These are phyloP conservation scores for Taiozyma sp. DNA, from an alignment of 1,139 yeast species.

Conservation along the genomic window DNA sequence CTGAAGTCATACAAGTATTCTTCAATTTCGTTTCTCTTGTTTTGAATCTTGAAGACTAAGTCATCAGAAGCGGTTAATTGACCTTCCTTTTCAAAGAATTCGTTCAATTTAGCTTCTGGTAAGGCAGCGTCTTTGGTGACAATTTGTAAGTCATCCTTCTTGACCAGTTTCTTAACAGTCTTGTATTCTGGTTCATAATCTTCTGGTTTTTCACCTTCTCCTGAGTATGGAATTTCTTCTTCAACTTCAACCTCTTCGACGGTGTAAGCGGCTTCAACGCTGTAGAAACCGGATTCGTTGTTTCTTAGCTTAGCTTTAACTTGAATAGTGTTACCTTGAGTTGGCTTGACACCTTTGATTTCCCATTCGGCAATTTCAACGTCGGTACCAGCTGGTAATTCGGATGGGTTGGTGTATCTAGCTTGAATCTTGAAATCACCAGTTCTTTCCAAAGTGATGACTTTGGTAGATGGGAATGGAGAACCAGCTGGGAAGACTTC, in stretches of 20 bases:
- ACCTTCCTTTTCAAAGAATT: constrained; percentile 75
- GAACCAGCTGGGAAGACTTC: constrained; percentile 98
- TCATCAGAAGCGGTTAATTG: constrained; percentile 86
- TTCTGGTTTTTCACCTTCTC: constrained; percentile 76
- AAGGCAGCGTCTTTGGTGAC: constrained; percentile 63
- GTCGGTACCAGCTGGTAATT: constrained; percentile 66
- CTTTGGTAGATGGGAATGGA: constrained; percentile 89
- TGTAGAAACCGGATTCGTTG: constrained; percentile 95
- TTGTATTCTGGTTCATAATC: constrained; percentile 74
- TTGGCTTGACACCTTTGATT: constrained; percentile 78
- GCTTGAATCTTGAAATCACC: constrained; percentile 88
- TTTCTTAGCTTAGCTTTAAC: constrained; percentile 93
- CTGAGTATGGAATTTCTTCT: constrained; percentile 71
- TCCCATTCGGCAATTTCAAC: constrained; percentile 80
- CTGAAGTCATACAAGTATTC: constrained; percentile 97
- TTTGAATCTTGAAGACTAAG: constrained; percentile 98
- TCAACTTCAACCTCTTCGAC: constrained; percentile 88
- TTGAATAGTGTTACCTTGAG: constrained; percentile 76
- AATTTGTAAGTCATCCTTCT: constrained; percentile 74
- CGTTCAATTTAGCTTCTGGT: constrained; percentile 51
- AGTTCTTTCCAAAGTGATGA: constrained; percentile 89
- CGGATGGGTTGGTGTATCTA: constrained; percentile 70
- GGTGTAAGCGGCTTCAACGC: constrained; percentile 91
- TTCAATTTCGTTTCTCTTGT: constrained; percentile 96
- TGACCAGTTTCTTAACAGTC: constrained; percentile 90